Evolutionary conservation across 192 early-diverging fungal species (phyloP), one percentile per base, ranked within the genome.

Genomic region (Paraglomus brasilianum): DNA sequence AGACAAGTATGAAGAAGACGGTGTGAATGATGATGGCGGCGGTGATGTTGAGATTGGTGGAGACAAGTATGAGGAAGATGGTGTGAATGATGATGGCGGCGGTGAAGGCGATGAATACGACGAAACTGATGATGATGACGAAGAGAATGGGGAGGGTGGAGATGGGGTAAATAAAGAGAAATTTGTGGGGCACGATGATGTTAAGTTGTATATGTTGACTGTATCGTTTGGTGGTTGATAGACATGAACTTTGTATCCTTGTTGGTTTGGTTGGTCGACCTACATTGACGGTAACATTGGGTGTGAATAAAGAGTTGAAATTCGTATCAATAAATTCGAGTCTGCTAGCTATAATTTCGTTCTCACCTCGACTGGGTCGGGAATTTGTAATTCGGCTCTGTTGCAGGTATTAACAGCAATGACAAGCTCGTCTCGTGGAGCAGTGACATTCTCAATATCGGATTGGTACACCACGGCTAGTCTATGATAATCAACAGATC

Each of bases 401-500:
- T 45, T 40, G 1, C 47, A 6, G 39, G 63, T 17, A 17, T 50
- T 66, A 21, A 66, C 14, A n/a, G 47, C 63, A 50, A 66, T 66
- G 9, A 66, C 10, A 11, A 66, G 47, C 36, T 49, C 22, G 36
- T 38, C 47, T 13, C 30, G 45, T 17, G 21, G 40, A 17, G 47
- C 14, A 66, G 8, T 15, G 40, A 51, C 22, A 17, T 51, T 51
- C 40, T 50, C 36, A 17, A 66, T 49, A 40, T 66, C 63, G 36
- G 63, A 66, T 66, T 49, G 46, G 50, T 50, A 66, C 17, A 66
- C 46, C 38, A 50, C 47, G 9, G 63, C 47, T 19, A 40, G 40
- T 8, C 63, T 48, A 2, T 48, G 47, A 48, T 13, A 48, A 15
- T 48, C 17, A 15, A 15, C 17, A 15, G 11, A 15, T 48, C 17